These are phyloP conservation scores for Chlamydomonas schloesseri DNA, from an alignment of 139 green algal genomes.

Conservation along the genomic window DNA sequence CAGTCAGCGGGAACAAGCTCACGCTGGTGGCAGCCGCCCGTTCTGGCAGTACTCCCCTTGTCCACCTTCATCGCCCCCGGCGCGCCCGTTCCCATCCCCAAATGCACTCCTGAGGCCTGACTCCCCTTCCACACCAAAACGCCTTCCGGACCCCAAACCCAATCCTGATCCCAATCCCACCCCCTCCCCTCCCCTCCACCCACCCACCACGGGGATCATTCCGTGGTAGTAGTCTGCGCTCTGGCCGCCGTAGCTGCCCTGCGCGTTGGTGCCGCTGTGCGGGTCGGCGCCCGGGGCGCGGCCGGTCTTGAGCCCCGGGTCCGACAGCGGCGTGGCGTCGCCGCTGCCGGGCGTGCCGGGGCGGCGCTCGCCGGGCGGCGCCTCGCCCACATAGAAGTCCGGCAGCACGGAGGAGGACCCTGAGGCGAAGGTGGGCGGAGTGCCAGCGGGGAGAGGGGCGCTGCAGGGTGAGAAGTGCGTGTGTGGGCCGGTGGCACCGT, in stretches of 20 bases:
- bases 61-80: no score
- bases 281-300: neutral
- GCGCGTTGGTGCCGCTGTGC: neutral
- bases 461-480: no score
- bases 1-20: no score
- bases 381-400: neutral
- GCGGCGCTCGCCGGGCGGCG: neutral
- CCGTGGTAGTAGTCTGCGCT: slow-evolving; percentile 26
- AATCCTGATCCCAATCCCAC: no score
- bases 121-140: no score
- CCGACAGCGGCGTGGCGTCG: neutral
- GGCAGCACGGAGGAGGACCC: neutral
- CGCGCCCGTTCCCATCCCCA: no score
- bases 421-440: neutral
- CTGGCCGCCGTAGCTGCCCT: slow-evolving; percentile 8
- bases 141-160: no score
- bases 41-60: no score
- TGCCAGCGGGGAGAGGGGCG: neutral
- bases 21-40: no score
- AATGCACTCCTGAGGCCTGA: no score
- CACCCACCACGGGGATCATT: slow-evolving; percentile 6
- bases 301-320: neutral
- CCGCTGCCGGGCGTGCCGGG: neutral
- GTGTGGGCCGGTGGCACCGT: no score
- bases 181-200: no score